phyloP scores from a whole-genome alignment of 768 basidiomycete species.

The Panellus pusillus region DNA sequence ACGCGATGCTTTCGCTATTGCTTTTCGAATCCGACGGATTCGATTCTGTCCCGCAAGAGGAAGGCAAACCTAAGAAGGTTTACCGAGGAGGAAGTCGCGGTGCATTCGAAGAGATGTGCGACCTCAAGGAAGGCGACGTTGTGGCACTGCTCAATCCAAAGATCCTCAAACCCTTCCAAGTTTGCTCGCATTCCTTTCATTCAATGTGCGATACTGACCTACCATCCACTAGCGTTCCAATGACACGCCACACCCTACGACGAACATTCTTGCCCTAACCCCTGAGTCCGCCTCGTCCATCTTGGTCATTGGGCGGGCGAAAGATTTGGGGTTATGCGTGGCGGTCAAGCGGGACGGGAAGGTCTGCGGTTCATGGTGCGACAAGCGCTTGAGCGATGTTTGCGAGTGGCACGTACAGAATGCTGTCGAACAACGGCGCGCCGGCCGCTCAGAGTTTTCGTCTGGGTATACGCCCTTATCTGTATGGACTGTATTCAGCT shows the following conservation, averaged over 20 bases:
- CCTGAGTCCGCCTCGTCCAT: conserved; percentile 82
- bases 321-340: conserved; percentile 83
- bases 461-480: conserved; percentile 56
- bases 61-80: conserved; percentile 55
- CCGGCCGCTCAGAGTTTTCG: conserved; percentile 84
- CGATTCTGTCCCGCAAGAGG: conserved; percentile 53
- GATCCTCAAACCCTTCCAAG: conserved; percentile 85
- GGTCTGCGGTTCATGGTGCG: conserved; percentile 85
- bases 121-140: conserved; percentile 86
- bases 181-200: conserved; percentile 31
- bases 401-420: conserved; percentile 92
- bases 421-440: conserved; percentile 73
- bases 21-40: conserved; percentile 86
- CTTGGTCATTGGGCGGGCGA: conserved; percentile 80
- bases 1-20: conserved; percentile 79
- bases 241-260: conserved; percentile 70
- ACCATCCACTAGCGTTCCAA: conserved; percentile 37
- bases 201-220: not conserved
- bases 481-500: too few relatives aligned
- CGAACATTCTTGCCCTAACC: conserved; percentile 84
- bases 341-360: conserved; percentile 80
- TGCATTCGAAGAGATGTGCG: conserved; percentile 86
- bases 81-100: conserved; percentile 91
- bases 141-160: conserved; percentile 87
- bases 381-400: conserved; percentile 80